These are phyloP conservation scores for Sordariomycetes sp. DNA, from an alignment of 2,329 filamentous ascomycete genomes.

Conservation along the genomic window DNA sequence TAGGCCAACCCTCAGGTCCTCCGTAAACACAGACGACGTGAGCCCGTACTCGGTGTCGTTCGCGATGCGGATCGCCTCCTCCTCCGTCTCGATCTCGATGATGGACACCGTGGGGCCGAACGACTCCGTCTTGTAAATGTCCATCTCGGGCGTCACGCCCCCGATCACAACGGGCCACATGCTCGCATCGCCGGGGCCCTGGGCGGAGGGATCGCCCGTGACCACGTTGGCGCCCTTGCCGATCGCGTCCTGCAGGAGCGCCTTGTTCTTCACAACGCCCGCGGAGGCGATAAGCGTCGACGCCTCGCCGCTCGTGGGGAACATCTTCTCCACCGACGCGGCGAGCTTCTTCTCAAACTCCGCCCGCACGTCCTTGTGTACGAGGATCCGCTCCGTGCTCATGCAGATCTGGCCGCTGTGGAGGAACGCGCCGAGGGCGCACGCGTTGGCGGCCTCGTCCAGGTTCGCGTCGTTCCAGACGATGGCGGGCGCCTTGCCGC, in stretches of 20 bases:
- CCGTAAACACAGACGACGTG: conserved; percentile 57
- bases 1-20: conserved; percentile 46
- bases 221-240: conserved; percentile 48
- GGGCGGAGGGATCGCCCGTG: conserved; percentile 19
- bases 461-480: conserved; percentile 72
- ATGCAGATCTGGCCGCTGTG: conserved; percentile 77
- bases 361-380: conserved; percentile 31
- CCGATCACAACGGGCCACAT: conserved; percentile 56
- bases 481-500: conserved; percentile 69
- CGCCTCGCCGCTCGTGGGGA: conserved; percentile 43
- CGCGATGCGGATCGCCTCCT: conserved; percentile 59
- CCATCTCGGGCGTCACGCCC: conserved; percentile 50
- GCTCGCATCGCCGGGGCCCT: conserved; percentile 17
- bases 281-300: conserved; percentile 58
- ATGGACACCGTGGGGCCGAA: conserved; percentile 67
- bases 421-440: conserved; percentile 57
- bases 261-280: conserved; percentile 52
- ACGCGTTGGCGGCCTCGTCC: conserved; percentile 53
- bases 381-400: conserved; percentile 62
- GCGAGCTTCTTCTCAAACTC: conserved; percentile 32
- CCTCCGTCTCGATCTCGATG: conserved; percentile 51
- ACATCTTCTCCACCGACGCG: conserved; percentile 24
- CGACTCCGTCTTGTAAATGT: conserved; percentile 60
- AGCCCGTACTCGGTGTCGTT: conserved; percentile 79
- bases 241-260: conserved; percentile 53